These are phyloP conservation scores for Solanum aculeatissimum DNA, from an alignment of 305 asterid species.

Conservation along the genomic window DNA sequence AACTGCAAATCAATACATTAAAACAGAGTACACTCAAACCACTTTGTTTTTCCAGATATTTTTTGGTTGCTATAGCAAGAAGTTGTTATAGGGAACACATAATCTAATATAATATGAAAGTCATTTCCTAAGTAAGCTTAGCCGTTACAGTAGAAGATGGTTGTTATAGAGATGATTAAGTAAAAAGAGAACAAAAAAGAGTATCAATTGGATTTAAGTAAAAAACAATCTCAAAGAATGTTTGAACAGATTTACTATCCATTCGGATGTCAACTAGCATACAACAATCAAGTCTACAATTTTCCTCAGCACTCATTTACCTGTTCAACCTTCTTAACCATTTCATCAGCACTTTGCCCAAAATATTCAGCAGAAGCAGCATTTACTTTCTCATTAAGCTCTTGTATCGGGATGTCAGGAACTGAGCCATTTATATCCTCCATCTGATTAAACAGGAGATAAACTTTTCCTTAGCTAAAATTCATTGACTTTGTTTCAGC, in stretches of 20 bases:
- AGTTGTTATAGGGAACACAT: not conserved
- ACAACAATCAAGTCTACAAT: not conserved
- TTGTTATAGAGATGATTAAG: not conserved
- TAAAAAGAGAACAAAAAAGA: not conserved
- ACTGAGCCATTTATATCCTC: conserved; percentile 26
- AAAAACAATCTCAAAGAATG: not conserved
- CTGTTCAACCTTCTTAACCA: conserved; percentile 45
- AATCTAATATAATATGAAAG: not conserved
- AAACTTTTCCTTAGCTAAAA: not conserved
- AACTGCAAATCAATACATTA: not conserved
- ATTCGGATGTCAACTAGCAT: not conserved
- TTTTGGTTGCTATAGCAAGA: not conserved
- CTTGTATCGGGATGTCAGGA: conserved; percentile 13
- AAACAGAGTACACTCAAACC: not conserved
- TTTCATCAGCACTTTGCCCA: conserved; percentile 40
- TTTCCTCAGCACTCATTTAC: conserved; percentile 14
- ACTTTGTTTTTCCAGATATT: not conserved
- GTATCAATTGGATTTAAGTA: not conserved
- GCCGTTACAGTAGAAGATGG: not conserved
- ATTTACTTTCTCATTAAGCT: conserved; percentile 18
- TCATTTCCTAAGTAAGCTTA: not conserved
- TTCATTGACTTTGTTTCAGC: not conserved
- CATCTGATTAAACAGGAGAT: conserved; percentile 25
- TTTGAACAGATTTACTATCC: not conserved
- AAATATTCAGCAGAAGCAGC: conserved; percentile 29